A percentile compares a stretch with the other conserved stretches of the same genome.
phyloP scores from a whole-genome alignment of 192 early-diverging fungal genomes.

The Allomyces javanicus region DNA sequence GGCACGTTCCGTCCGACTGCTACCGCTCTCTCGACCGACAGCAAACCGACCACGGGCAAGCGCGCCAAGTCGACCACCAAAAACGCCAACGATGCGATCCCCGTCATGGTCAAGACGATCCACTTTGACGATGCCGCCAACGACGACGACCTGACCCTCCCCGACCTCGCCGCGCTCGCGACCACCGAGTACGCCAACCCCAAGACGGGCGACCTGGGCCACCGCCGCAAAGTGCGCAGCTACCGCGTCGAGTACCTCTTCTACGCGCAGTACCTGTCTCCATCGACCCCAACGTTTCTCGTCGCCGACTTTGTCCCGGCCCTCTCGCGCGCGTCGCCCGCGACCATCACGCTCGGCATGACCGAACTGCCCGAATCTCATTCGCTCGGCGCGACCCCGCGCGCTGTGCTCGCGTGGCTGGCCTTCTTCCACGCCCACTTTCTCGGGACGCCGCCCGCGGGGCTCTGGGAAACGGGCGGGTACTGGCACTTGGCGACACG shows the following conservation, averaged over 20 bases:
- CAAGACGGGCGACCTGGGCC: neutral
- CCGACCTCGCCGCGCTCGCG: neutral
- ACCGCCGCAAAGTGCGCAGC: neutral
- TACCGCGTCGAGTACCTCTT: neutral
- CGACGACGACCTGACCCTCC: neutral
- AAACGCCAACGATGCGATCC: neutral
- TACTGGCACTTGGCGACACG: conserved; percentile 17
- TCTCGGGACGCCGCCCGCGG: neutral
- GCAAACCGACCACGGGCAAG: neutral
- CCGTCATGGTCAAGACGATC: neutral
- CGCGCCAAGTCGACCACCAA: too few relatives aligned
- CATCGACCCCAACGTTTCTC: too few relatives aligned
- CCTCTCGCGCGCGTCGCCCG: neutral
- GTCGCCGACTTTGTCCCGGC: neutral
- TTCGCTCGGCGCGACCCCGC: neutral
- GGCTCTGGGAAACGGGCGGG: conserved; percentile 5
- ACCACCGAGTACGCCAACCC: too few relatives aligned
- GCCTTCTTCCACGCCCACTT: conserved; percentile 15
- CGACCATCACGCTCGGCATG: conserved; percentile 2
- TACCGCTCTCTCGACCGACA: neutral
- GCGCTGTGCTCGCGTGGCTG: conserved; percentile 9
- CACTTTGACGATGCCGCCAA: neutral
- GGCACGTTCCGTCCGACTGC: neutral
- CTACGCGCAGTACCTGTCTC: neutral
- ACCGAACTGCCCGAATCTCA: conserved; percentile 8